Conservation (phyloP, 2,329 filamentous ascomycete species). For the Aspergillus aculeatus region DNA sequence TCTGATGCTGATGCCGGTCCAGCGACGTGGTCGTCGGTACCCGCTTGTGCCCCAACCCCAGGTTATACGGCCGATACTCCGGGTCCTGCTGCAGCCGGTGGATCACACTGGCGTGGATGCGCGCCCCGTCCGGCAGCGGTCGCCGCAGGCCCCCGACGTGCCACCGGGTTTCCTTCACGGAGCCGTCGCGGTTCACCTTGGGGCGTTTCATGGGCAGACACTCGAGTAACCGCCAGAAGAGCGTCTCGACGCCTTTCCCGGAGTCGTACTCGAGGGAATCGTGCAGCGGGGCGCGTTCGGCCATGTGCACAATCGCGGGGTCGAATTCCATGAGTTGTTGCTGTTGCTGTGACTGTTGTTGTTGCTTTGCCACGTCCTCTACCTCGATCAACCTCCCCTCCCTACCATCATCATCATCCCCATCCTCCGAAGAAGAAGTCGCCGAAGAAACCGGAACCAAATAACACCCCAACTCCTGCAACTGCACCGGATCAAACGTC, state of each 20-base stretch:
- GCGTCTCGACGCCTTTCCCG: slow-evolving; percentile 14
- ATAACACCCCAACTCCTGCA: slow-evolving; percentile 22
- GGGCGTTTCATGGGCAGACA: slow-evolving; percentile 19
- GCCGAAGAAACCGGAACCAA: background rate
- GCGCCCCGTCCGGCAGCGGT: slow-evolving; percentile 13
- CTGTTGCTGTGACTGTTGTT: too few species aligned
- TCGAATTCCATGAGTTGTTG: background rate
- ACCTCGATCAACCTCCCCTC: background rate
- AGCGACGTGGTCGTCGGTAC: background rate
- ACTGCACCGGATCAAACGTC: slow-evolving; percentile 55
- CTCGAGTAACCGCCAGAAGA: slow-evolving; percentile 23
- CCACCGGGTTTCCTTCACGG: slow-evolving; percentile 16
- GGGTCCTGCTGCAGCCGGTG: slow-evolving; percentile 13
- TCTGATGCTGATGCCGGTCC: background rate
- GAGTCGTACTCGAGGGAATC: slow-evolving; percentile 20
- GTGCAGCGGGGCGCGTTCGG: slow-evolving; percentile 14
- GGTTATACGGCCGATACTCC: slow-evolving; percentile 19
- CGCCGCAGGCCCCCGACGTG: slow-evolving; percentile 16
- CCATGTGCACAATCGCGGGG: slow-evolving; percentile 6
- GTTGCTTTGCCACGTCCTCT: too few species aligned
- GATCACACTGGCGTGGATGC: slow-evolving; percentile 19
- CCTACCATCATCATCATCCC: too few species aligned
- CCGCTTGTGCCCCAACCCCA: slow-evolving; percentile 17
- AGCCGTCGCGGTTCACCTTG: slow-evolving; percentile 16
- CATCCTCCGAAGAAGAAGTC: too few species aligned